Evolutionary conservation across 2,329 filamentous ascomycete genomes (phyloP).

Genomic region (Fusarium chuoi): DNA sequence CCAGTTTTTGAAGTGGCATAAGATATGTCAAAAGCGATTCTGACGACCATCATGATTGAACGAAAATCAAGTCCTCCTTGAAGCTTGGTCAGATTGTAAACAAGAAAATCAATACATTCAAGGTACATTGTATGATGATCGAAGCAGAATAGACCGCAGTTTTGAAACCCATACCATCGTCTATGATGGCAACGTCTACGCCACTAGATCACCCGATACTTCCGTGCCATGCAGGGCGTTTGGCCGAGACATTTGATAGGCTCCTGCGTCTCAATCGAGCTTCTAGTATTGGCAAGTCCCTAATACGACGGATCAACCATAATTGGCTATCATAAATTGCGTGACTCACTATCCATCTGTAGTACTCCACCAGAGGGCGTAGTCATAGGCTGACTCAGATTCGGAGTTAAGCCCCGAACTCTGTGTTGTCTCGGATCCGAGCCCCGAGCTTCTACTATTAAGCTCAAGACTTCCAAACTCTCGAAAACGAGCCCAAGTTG

Average conservation of each 20-base stretch:
- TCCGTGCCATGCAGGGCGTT: background rate
- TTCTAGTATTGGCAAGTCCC: background rate
- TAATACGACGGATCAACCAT: background rate
- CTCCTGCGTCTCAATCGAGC: background rate
- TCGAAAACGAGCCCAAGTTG: background rate
- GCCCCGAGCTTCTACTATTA: background rate
- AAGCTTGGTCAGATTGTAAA: background rate
- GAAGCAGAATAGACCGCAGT: background rate
- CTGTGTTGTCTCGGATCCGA: background rate
- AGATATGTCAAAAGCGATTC: too few species aligned
- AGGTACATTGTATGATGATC: background rate
- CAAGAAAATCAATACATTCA: too few species aligned
- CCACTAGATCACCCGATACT: background rate
- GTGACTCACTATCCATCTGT: background rate
- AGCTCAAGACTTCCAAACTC: background rate
- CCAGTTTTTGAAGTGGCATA: too few species aligned
- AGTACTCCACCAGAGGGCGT: background rate
- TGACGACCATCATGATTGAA: background rate
- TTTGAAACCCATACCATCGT: background rate
- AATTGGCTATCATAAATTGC: background rate
- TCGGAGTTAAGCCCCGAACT: constrained; percentile 12
- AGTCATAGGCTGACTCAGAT: constrained; percentile 4
- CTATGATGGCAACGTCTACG: background rate
- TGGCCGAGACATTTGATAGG: background rate
- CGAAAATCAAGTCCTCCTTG: background rate